phyloP scores from a whole-genome alignment of 768 basidiomycete species.

The Lanmaoa pseudosensibilis region DNA sequence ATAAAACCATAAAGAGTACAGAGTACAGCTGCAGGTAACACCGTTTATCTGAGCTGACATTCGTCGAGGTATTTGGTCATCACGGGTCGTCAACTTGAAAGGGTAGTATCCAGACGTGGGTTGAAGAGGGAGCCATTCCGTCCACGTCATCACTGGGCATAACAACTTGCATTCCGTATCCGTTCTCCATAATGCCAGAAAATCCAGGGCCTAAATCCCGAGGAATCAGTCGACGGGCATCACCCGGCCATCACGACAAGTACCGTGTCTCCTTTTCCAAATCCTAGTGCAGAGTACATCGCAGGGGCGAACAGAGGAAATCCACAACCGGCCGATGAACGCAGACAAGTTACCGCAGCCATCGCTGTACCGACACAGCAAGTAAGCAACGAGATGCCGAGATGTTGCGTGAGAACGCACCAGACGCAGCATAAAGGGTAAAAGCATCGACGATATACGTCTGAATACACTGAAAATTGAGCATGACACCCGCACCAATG shows the following conservation, averaged over 20 bases:
- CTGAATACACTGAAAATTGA: slow-evolving; percentile 61
- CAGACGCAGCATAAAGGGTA: slow-evolving; percentile 66
- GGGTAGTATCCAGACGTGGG: background rate
- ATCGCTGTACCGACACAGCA: slow-evolving; percentile 45
- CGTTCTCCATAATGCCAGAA: slow-evolving; percentile 48
- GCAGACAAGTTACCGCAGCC: slow-evolving; percentile 61
- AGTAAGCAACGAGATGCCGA: background rate
- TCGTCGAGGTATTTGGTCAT: too few species aligned
- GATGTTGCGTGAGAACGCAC: slow-evolving; percentile 32
- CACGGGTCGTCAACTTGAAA: background rate
- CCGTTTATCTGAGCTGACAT: background rate
- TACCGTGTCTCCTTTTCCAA: slow-evolving; percentile 68
- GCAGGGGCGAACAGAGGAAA: slow-evolving; percentile 78
- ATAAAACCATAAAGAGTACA: too few species aligned
- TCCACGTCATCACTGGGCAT: slow-evolving; percentile 26
- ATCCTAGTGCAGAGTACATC: slow-evolving; percentile 66
- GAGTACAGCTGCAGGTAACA: background rate
- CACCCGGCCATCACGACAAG: slow-evolving; percentile 49
- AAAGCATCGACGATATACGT: slow-evolving; percentile 70
- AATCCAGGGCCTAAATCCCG: slow-evolving; percentile 40
- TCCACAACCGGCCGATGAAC: slow-evolving; percentile 67
- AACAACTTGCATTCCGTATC: slow-evolving; percentile 51
- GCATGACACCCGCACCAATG: slow-evolving; percentile 57
- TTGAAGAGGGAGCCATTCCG: too few species aligned
- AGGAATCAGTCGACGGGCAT: slow-evolving; percentile 31